Base-by-base conservation (phyloP, 495 filamentous ascomycete genomes). In the Immersiella caudata region DNA sequence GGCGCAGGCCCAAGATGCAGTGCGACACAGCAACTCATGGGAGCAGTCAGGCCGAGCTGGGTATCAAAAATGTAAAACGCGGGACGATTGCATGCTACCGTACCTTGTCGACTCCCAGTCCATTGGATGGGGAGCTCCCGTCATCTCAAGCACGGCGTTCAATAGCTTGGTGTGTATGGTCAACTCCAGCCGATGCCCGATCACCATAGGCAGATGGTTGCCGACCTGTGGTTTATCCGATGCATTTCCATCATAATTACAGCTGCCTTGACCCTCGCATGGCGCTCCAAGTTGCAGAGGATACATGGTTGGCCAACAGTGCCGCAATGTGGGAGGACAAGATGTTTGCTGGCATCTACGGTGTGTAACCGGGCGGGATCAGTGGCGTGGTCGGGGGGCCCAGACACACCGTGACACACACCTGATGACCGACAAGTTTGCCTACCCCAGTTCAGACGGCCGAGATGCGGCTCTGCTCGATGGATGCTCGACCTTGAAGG, bases 381-480 rank as follows among this genome's bases (percentile, higher is more conserved):
- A 18, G 16, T 46, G 40, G 9, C 40, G 16, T 18, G 40, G 40
- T 46, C 40, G 40, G 40, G 40, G 16, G 16, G 14, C 12, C 12
- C 12, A 36, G 33, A 6, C 33, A 36, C 33, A 36, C 33, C 33
- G 33, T 36, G 33, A 36, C 33, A 36, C 33, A 36, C 33, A 46
- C 11, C 40, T 46, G 6, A 46, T 46, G 40, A 46, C 40, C 25
- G 49, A 2, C 49, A 52, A 55, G 4, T 22, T 9, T 11, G 22
- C n/a, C 33, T 36, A 14, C 27, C 33, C 20, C 14, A 14, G 16
- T 14, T 8, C 59, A 20, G 2, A 1, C 3, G 11, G 1, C 59
- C 59, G 21, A 62, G 24, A 40, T 62, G 59, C 59, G 59, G 59
- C 59, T 62, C 59, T 62, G 59, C 59, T 62, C 33, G 33, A 33